phyloP scores from a whole-genome alignment of 2,329 filamentous ascomycete genomes.

The Fusarium nanum region DNA sequence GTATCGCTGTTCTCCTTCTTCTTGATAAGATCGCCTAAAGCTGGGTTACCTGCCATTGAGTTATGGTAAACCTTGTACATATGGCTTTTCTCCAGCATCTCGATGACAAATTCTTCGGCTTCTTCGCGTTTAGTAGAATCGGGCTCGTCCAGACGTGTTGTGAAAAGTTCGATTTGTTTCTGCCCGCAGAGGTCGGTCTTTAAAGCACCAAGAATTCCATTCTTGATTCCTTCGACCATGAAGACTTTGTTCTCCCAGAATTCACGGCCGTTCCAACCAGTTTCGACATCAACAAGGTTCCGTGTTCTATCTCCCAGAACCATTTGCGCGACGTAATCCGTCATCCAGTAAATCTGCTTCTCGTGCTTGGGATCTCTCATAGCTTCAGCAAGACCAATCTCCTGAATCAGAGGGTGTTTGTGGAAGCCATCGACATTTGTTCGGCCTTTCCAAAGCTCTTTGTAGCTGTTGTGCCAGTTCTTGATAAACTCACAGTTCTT shows the following conservation, averaged over 20 bases:
- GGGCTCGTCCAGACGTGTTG: slow-evolving; percentile 49
- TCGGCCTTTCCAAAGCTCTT: slow-evolving; percentile 51
- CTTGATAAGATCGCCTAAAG: slow-evolving; percentile 51
- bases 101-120: slow-evolving; percentile 50
- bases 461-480: slow-evolving; percentile 56
- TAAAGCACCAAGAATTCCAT: slow-evolving; percentile 50
- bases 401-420: slow-evolving; percentile 44
- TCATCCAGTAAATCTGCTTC: slow-evolving; percentile 46
- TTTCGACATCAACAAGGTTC: slow-evolving; percentile 48
- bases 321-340: slow-evolving; percentile 54
- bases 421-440: slow-evolving; percentile 52
- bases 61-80: slow-evolving; percentile 56
- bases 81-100: slow-evolving; percentile 50
- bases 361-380: slow-evolving; percentile 29
- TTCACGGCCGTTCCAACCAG: slow-evolving; percentile 49
- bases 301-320: slow-evolving; percentile 50
- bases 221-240: slow-evolving; percentile 48
- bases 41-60: slow-evolving; percentile 46
- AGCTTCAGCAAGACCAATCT: slow-evolving; percentile 50
- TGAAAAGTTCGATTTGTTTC: slow-evolving; percentile 49
- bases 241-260: slow-evolving; percentile 51
- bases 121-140: slow-evolving; percentile 42
- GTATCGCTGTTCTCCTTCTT: slow-evolving; percentile 44
- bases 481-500: slow-evolving; percentile 57
- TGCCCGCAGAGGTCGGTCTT: slow-evolving; percentile 46